Evolutionary conservation across 2,329 filamentous ascomycete genomes (phyloP).

Genomic region (Paecilomyces dactylethromorphus): DNA sequence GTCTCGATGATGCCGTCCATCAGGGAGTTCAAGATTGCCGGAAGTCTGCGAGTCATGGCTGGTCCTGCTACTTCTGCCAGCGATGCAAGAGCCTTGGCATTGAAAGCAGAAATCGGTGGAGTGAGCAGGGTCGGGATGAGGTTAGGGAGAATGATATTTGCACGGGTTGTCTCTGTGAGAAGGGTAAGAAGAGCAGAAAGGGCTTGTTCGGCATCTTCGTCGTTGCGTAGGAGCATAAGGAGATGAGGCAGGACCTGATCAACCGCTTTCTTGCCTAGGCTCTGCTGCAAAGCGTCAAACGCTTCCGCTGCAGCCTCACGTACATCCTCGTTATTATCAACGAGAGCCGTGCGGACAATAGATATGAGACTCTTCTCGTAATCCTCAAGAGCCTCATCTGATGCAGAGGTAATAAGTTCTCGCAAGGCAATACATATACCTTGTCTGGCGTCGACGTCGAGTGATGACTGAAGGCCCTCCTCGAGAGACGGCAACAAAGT

Average conservation of each 20-base stretch:
- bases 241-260: conserved; percentile 93
- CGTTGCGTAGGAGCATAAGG: conserved; percentile 78
- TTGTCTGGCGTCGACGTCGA: conserved; percentile 87
- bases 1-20: conserved; percentile 81
- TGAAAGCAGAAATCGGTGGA: conserved; percentile 87
- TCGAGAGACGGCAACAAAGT: conserved; percentile 86
- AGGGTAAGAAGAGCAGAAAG: conserved; percentile 87
- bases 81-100: conserved; percentile 87
- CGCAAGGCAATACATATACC: conserved; percentile 95
- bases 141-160: conserved; percentile 94
- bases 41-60: conserved; percentile 84
- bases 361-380: conserved; percentile 94
- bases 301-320: conserved; percentile 94
- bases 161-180: conserved; percentile 85
- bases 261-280: conserved; percentile 87
- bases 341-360: conserved; percentile 85
- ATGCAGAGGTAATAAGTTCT: conserved; percentile 85
- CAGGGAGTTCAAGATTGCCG: conserved; percentile 83
- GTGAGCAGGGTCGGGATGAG: conserved; percentile 88
- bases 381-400: conserved; percentile 81
- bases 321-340: conserved; percentile 82
- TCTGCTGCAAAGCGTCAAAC: conserved; percentile 89
- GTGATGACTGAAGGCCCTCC: conserved; percentile 79
- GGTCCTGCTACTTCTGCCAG: conserved; percentile 84
- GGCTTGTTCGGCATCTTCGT: conserved; percentile 84